Evolutionary conservation across 2,329 filamentous ascomycete genomes (phyloP).

Genomic region (Purpureocillium takamizusanense): DNA sequence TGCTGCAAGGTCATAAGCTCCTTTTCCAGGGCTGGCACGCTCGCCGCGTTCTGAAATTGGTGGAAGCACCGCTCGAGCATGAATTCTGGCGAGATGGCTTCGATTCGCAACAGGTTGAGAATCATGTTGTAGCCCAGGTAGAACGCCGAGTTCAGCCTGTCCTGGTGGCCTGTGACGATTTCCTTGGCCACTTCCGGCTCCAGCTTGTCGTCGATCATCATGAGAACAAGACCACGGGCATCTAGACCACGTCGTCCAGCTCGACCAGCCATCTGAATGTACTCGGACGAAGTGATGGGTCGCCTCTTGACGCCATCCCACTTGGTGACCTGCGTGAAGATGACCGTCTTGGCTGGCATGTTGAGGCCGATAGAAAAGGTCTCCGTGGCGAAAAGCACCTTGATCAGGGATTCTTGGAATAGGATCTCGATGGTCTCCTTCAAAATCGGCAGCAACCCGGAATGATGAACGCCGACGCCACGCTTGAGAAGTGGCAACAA

Average conservation of each 20-base stretch:
- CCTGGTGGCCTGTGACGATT: slow-evolving; percentile 93
- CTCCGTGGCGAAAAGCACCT: slow-evolving; percentile 94
- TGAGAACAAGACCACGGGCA: slow-evolving; percentile 96
- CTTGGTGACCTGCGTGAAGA: slow-evolving; percentile 95
- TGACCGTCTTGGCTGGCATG: slow-evolving; percentile 98
- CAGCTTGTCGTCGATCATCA: slow-evolving; percentile 98
- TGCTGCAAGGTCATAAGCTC: slow-evolving; percentile 71
- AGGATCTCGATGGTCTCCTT: slow-evolving; percentile 99
- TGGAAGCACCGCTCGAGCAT: slow-evolving; percentile 99
- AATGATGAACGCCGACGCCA: slow-evolving; percentile 96
- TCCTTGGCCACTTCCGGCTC: slow-evolving; percentile 89
- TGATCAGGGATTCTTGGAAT: slow-evolving; percentile 96
- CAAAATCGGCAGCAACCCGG: slow-evolving; percentile 84
- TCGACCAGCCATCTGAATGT: slow-evolving; percentile 97
- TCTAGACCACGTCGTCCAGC: slow-evolving; percentile 95
- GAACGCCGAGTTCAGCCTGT: slow-evolving; percentile 95
- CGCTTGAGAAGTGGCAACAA: slow-evolving; percentile 80
- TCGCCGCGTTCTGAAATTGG: slow-evolving; percentile 93
- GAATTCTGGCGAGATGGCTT: slow-evolving; percentile 96
- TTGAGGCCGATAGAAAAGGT: slow-evolving; percentile 98
- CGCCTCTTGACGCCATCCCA: slow-evolving; percentile 77
- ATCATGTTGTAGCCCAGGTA: slow-evolving; percentile 99
- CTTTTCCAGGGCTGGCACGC: slow-evolving; percentile 74
- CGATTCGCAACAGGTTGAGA: slow-evolving; percentile 90
- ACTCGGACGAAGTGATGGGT: slow-evolving; percentile 89